Evolutionary conservation across 306 rosid species (phyloP).

Genomic region (Leucaena leucocephala): DNA sequence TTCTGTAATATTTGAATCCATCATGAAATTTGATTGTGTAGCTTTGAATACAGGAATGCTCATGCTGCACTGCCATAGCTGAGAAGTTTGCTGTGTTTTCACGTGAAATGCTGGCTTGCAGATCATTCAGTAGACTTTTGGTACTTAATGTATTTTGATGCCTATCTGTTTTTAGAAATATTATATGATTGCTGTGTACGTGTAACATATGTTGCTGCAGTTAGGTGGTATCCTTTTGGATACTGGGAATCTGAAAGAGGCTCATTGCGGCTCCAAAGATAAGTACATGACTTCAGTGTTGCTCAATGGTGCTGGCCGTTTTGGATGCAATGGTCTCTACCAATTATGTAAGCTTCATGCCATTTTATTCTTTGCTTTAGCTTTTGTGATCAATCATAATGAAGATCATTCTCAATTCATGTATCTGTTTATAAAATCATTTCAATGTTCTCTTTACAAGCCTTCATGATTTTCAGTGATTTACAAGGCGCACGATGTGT

Average conservation of each 20-base stretch:
- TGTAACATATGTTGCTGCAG: slow-evolving; percentile 44
- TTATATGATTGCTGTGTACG: background rate
- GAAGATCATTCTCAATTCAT: background rate
- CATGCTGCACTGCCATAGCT: slow-evolving; percentile 69
- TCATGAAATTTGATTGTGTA: background rate
- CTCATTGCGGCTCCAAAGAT: slow-evolving; percentile 65
- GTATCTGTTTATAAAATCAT: background rate
- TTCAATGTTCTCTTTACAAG: background rate
- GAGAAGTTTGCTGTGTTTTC: slow-evolving; percentile 65
- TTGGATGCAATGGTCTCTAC: slow-evolving; percentile 79
- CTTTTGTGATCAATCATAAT: slow-evolving; percentile 8
- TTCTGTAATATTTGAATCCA: background rate
- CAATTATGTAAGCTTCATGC: slow-evolving; percentile 59
- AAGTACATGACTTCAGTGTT: slow-evolving; percentile 78
- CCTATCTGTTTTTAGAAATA: slow-evolving; percentile 3
- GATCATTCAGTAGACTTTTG: slow-evolving; percentile 76
- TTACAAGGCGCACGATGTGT: slow-evolving; percentile 69
- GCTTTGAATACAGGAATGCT: slow-evolving; percentile 57
- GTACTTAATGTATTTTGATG: slow-evolving; percentile 44
- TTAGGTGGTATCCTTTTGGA: slow-evolving; percentile 81
- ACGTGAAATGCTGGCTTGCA: slow-evolving; percentile 68
- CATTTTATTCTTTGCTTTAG: slow-evolving; percentile 24
- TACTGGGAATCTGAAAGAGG: slow-evolving; percentile 57
- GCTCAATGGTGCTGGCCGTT: slow-evolving; percentile 85
- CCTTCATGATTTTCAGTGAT: slow-evolving; percentile 57